phyloP scores from a whole-genome alignment of 495 filamentous ascomycete genomes.

The Xylaria telfairii region DNA sequence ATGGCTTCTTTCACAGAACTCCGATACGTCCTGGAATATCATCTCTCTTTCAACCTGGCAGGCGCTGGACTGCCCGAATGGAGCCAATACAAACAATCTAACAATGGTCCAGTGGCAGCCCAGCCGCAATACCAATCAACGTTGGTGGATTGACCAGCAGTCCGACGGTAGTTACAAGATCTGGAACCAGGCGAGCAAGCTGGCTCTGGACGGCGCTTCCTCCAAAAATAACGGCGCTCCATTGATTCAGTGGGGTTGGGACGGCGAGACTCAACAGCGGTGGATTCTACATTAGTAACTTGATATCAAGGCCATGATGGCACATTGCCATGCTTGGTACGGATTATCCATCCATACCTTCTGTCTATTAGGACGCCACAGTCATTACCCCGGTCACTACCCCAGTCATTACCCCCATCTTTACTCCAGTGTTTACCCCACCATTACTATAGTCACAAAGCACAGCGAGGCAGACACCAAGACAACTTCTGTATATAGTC shows the following conservation, averaged over 20 bases:
- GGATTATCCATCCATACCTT: too few species aligned
- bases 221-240: conserved; percentile 20
- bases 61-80: conserved; percentile 24
- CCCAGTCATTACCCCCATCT: too few species aligned
- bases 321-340: too few species aligned
- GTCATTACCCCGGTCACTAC: too few species aligned
- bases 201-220: conserved; percentile 23
- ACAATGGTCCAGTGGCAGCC: conserved; percentile 26
- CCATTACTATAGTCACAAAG: too few species aligned
- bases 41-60: conserved; percentile 24
- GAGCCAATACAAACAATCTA: not conserved
- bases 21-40: conserved; percentile 30
- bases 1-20: conserved; percentile 24
- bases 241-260: conserved; percentile 28
- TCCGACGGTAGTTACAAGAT: conserved; percentile 30
- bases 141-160: conserved; percentile 28
- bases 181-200: conserved; percentile 26
- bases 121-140: conserved; percentile 20
- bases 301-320: too few species aligned
- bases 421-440: too few species aligned
- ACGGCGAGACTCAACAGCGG: conserved; percentile 15
- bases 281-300: conserved; percentile 15
- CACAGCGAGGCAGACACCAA: too few species aligned
- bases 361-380: too few species aligned
- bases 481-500: too few species aligned